These are phyloP conservation scores for Melaleuca alternifolia DNA, from an alignment of 345 rosid species.

Conservation along the genomic window DNA sequence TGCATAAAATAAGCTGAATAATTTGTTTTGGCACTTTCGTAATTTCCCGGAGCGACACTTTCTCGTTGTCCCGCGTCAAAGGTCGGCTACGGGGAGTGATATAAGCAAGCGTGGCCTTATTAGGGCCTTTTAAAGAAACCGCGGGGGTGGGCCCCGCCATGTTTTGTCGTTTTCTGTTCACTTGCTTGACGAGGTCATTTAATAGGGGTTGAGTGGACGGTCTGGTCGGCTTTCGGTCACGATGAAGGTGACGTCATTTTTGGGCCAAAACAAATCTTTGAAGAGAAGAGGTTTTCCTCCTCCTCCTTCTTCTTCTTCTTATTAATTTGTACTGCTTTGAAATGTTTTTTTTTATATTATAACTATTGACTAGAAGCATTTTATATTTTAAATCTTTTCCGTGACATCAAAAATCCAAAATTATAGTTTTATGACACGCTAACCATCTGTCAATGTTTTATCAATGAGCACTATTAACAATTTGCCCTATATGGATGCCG, in stretches of 20 bases:
- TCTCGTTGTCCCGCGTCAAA: background rate
- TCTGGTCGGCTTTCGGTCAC: no score
- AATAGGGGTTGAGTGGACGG: no score
- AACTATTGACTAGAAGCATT: background rate
- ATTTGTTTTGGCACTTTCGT: background rate
- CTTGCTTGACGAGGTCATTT: no score
- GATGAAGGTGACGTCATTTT: background rate
- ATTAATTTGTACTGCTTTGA: background rate
- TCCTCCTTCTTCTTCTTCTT: background rate
- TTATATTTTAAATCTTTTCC: no score
- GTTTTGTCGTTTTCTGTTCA: background rate
- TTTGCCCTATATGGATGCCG: no score
- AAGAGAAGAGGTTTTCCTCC: background rate
- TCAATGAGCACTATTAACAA: no score
- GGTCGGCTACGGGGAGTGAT: background rate
- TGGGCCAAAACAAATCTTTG: background rate
- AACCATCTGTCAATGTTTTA: no score
- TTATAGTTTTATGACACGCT: no score
- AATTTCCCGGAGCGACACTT: background rate
- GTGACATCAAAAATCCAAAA: no score
- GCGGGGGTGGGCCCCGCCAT: background rate
- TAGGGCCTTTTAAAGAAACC: background rate
- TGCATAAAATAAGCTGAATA: background rate
- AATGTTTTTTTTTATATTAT: background rate
- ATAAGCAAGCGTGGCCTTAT: background rate